Evolutionary conservation across 148 eudicot species (phyloP).

Genomic region (Chenopodium formosanum): DNA sequence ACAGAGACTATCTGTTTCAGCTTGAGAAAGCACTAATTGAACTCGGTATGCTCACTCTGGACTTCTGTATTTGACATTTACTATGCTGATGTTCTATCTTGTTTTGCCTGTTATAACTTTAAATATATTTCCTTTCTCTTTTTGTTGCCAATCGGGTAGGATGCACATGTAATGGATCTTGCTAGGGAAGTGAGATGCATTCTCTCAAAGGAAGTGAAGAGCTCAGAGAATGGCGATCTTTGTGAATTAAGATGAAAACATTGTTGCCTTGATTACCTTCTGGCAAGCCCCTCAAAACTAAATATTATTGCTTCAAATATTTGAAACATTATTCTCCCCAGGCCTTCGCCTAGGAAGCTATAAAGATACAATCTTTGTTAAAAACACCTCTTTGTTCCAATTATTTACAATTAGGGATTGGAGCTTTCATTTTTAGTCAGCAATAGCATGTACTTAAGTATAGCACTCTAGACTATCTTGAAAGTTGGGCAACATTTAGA

Average conservation of each 20-base stretch:
- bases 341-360: no score
- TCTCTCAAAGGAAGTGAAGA: slow-evolving; percentile 32
- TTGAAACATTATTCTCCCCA: neutral
- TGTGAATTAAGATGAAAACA: neutral
- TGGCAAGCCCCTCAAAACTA: neutral
- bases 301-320: neutral
- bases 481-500: neutral
- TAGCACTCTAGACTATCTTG: neutral
- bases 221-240: slow-evolving; percentile 6
- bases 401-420: neutral
- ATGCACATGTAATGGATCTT: slow-evolving; percentile 65
- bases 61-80: neutral
- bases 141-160: slow-evolving; percentile 34
- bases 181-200: slow-evolving; percentile 72
- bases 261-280: neutral
- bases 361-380: no score
- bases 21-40: slow-evolving; percentile 79
- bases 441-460: neutral
- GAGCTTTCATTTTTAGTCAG: neutral
- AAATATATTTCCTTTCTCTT: neutral
- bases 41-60: slow-evolving; percentile 42
- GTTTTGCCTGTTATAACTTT: neutral
- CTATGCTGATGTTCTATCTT: neutral
- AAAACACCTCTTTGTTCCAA: neutral
- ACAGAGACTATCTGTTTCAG: slow-evolving; percentile 87